phyloP scores from a whole-genome alignment of 1,284 basidiomycete species.

The Microbotryomycetes sp. region DNA sequence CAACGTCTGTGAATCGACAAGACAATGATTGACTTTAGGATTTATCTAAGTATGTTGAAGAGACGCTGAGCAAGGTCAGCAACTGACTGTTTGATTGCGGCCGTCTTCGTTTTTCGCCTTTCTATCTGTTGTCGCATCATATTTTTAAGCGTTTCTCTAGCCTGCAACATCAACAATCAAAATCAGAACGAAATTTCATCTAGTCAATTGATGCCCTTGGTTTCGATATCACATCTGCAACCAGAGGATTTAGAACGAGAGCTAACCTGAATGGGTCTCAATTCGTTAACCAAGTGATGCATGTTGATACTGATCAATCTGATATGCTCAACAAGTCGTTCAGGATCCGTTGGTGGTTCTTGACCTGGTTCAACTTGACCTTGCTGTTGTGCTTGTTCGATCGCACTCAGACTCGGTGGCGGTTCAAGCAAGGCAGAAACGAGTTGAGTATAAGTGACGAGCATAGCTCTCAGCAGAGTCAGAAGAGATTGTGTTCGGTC shows the following conservation, averaged over 20 bases:
- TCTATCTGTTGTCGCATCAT: slow-evolving; percentile 39
- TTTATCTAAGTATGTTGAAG: too few species aligned
- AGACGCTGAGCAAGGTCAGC: too few species aligned
- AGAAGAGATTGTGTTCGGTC: slow-evolving; percentile 33
- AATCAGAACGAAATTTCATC: not conserved
- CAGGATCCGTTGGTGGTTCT: slow-evolving; percentile 18
- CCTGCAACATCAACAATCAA: slow-evolving; percentile 25
- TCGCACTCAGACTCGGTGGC: slow-evolving; percentile 31
- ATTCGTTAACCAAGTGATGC: slow-evolving; percentile 41
- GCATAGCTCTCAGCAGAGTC: slow-evolving; percentile 36
- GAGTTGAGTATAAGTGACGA: slow-evolving; percentile 37
- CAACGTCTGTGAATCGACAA: too few species aligned
- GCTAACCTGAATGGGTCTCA: slow-evolving; percentile 39
- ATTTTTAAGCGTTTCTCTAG: slow-evolving; percentile 38
- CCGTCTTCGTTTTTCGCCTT: slow-evolving; percentile 30
- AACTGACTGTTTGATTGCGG: slow-evolving; percentile 29
- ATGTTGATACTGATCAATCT: slow-evolving; percentile 38
- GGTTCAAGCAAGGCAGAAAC: slow-evolving; percentile 37
- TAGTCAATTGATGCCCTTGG: too few species aligned
- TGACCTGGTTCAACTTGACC: slow-evolving; percentile 2
- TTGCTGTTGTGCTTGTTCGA: not conserved
- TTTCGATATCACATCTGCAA: too few species aligned
- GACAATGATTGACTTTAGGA: too few species aligned
- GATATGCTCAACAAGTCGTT: slow-evolving; percentile 37
- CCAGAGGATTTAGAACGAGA: too few species aligned